Evolutionary conservation across 2,329 filamentous ascomycete genomes (phyloP).

Genomic region (Alternaria sp.): DNA sequence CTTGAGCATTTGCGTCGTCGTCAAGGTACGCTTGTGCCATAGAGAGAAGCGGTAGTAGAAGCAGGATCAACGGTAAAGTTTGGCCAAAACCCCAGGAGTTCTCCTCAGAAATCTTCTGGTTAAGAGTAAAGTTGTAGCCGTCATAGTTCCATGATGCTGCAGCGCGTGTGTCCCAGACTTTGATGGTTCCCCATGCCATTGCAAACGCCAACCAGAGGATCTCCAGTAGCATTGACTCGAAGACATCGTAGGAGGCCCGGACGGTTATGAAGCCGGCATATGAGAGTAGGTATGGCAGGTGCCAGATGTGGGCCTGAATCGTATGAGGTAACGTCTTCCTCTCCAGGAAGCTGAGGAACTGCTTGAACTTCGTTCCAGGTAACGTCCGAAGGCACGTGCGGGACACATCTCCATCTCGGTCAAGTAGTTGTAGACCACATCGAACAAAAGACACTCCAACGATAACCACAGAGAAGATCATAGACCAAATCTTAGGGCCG

Average conservation of each 20-base stretch:
- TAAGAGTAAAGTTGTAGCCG: conserved; percentile 12
- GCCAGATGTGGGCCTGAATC: conserved; percentile 10
- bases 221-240: conserved; percentile 30
- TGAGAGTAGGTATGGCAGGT: conserved; percentile 12
- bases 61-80: conserved; percentile 31
- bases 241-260: conserved; percentile 24
- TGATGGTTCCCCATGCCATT: conserved; percentile 36
- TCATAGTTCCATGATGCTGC: conserved; percentile 13
- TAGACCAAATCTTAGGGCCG: conserved; percentile 30
- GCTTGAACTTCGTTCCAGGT: conserved; percentile 22
- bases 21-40: conserved; percentile 36
- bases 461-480: conserved; percentile 30
- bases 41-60: conserved; percentile 28
- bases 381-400: conserved; percentile 21
- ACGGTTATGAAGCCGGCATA: conserved; percentile 15
- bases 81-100: conserved; percentile 36
- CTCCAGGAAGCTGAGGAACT: conserved; percentile 17
- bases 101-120: conserved; percentile 18
- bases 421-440: conserved; percentile 25
- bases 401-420: conserved; percentile 18
- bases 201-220: conserved; percentile 34
- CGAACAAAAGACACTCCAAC: conserved; percentile 29
- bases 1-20: conserved; percentile 23
- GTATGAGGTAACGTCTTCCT: not conserved
- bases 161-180: conserved; percentile 27